These are phyloP conservation scores for Paecilomyces formosus DNA, from an alignment of 2,329 filamentous ascomycete species.

Conservation along the genomic window DNA sequence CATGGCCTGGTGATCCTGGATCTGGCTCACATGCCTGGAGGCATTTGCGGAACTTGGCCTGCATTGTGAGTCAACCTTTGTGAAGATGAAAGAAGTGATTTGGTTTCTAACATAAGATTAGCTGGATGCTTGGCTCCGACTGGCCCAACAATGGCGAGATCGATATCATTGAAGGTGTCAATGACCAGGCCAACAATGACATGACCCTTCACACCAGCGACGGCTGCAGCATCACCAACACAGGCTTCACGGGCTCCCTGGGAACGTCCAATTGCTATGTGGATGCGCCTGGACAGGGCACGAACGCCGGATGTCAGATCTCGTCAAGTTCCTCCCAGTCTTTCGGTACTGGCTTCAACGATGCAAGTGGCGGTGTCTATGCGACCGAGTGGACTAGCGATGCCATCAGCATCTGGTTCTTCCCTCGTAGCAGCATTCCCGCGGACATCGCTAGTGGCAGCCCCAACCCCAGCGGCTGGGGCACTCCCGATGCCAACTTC, in stretches of 20 bases:
- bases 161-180: constrained; percentile 74
- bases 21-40: constrained; percentile 64
- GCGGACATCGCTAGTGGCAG: constrained; percentile 50
- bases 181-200: constrained; percentile 50
- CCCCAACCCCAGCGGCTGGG: constrained; percentile 64
- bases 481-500: constrained; percentile 61
- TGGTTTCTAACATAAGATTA: constrained; percentile 12
- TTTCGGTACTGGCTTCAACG: constrained; percentile 66
- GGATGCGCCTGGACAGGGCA: constrained; percentile 32
- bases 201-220: constrained; percentile 62
- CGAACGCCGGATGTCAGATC: constrained; percentile 54
- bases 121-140: constrained; percentile 54
- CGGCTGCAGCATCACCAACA: constrained; percentile 51
- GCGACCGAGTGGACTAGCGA: constrained; percentile 68
- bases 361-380: constrained; percentile 60
- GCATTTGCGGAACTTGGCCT: constrained; percentile 66
- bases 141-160: constrained; percentile 70
- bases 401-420: constrained; percentile 75
- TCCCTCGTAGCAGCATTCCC: constrained; percentile 61
- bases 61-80: constrained; percentile 46
- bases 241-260: constrained; percentile 40
- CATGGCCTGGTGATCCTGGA: constrained; percentile 66
- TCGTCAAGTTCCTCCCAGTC: constrained; percentile 41
- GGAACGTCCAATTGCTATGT: constrained; percentile 53
- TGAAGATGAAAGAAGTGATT: not conserved